Evolutionary conservation across 2,329 filamentous ascomycete genomes (phyloP), one percentile per base, ranked within the genome.

Genomic region (Botrytis hyacinthi): DNA sequence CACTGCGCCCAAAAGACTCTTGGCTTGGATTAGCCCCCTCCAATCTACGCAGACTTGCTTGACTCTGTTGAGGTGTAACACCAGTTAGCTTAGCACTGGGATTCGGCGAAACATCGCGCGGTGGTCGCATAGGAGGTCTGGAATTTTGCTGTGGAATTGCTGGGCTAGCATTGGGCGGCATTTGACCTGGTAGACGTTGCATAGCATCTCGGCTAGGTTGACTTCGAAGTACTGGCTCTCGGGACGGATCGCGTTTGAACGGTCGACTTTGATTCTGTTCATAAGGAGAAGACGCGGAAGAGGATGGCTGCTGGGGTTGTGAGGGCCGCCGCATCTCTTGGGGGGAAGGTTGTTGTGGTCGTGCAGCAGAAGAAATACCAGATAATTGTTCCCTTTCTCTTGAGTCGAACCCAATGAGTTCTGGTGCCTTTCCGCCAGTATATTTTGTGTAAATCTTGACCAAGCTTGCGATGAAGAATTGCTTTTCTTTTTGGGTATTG

Each of bases 371-470:
- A 60, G 76, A 74, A 44, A 86, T 85, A 61, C 92, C 92, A 48
- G 92, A 84, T 63, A 98, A 88, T 78, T 91, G 87, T 70, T 95
- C 93, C 74, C 92, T 85, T 83, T 98, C 94, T 74, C 87, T 89
- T 70, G 89, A 87, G 78, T 95, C 93, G 81, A 99, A 98, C 12
- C 95, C 95, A 72, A 89, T 85, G 70, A 99, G 86, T 74, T 92
- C 88, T 3, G 96, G 96, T 46, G 90, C 46, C 79, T 91, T 92
- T 20, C 95, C 95, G 42, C 93, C 93, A 0, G 96, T 98, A 81
- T 98, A 99, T 83, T 98, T 99, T 79, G 91, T 91, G 82, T 93
- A 99, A 77, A 99, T 98, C 83, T 98, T 99, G 80, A 98, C 90
- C 78, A 98, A 84, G 82, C 95, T 98, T 48, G 93, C 94, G 79